Base-by-base conservation (phyloP, 176 grass and related monocot genomes). In the Avena eriantha region DNA sequence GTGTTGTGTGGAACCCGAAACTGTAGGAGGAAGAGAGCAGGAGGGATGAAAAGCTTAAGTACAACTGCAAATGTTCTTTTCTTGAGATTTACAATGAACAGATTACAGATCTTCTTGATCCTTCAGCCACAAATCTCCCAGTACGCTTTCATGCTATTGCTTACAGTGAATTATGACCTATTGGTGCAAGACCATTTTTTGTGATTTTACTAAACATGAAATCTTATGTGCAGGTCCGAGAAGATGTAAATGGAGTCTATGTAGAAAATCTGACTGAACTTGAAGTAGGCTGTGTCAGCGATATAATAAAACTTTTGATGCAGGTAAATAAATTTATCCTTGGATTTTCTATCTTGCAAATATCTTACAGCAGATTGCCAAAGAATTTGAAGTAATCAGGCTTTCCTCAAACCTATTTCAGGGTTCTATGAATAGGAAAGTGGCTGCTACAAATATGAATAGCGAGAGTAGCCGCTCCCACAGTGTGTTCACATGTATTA, bases 31-130 rank as follows among this genome's bases (percentile, higher is more conserved):
- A 98, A 87, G 97, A 98, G 87, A 96, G 94, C 82, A 91, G 97
- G 57, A 98, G 92, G 75, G 97, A 98, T 65, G 97, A 98, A 83
- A 98, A 94, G 41, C 92, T 98, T n/a, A 98, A 84, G 36, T 98
- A 98, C 74, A 96, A 86, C 64, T 98, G 97, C 90, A 98, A 94
- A 47, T 98, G 97, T 88, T 98, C 94, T 50, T 98, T 98, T 73
- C 82, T 98, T 16, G 94, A 98, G 87, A 98, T 98, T 86, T 98
- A 98, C 87, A 98, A 98, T 65, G 97, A 98, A 87, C 97, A 98
- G 83, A 98, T 98, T 55, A 98, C 92, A 53, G 97, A 98, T 88
- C 97, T 98, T 88, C 90, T 98, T 66, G 97, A 98, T 67, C 92
- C 94, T 87, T 91, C 90, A 45, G 91, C 87, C 23, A 90, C 92